Percentiles rank a stretch among this genome's conserved stretches.
Conservation (phyloP, 805 yeast species). For the Candida endomychidarum region DNA sequence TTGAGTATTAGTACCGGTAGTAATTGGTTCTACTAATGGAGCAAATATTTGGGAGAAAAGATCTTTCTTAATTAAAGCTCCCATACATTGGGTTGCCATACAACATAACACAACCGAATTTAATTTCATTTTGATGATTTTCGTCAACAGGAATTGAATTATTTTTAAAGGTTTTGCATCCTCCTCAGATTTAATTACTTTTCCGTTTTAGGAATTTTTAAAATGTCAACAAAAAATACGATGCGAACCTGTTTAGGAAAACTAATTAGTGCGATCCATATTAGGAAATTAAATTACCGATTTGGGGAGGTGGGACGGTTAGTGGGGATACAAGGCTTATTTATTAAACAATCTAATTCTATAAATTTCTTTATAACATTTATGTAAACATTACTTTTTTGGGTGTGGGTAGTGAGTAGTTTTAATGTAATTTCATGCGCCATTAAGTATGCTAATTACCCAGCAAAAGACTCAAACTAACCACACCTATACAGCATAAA, state of each 20-base stretch:
- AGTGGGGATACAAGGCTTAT: too few species aligned
- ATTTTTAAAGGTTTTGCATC: slow-evolving; percentile 1
- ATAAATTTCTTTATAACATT: too few species aligned
- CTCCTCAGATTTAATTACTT: slow-evolving; percentile 5
- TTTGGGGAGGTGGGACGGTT: not conserved
- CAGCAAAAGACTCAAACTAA: too few species aligned
- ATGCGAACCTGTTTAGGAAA: slow-evolving; percentile 4
- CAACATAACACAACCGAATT: not conserved
- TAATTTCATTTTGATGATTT: not conserved
- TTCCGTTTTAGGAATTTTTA: slow-evolving; percentile 5
- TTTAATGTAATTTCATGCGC: too few species aligned
- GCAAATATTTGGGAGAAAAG: slow-evolving; percentile 3
- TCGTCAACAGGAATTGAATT: not conserved
- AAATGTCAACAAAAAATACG: slow-evolving; percentile 4
- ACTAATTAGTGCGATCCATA: not conserved
- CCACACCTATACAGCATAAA: too few species aligned
- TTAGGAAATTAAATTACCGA: slow-evolving; percentile 2
- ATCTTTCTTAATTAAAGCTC: slow-evolving; percentile 3
- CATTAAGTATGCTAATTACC: too few species aligned
- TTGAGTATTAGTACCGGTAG: slow-evolving; percentile 1
- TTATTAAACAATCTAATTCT: too few species aligned
- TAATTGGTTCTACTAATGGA: slow-evolving; percentile 5
- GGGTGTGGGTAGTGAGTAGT: too few species aligned
- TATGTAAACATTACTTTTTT: too few species aligned
- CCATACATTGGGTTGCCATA: not conserved